Evolutionary conservation across 345 rosid genomes (phyloP).

Genomic region (Brassica napus): Da-Ae NC_063434.1:8296501-8297000

Average conservation of each 20-base stretch:
- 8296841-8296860: conserved; percentile 95
- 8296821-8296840: conserved; percentile 64
- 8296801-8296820: conserved; percentile 56
- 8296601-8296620: conserved; percentile 37
- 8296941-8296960: conserved; percentile 46
- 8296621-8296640: conserved; percentile 50
- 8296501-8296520: conserved; percentile 70
- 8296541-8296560: conserved; percentile 39
- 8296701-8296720: conserved; percentile 92
- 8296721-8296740: conserved; percentile 75
- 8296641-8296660: conserved; percentile 68
- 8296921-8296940: conserved; percentile 59
- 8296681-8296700: conserved; percentile 85
- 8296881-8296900: conserved; percentile 71
- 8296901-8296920: conserved; percentile 54
- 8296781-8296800: background rate
- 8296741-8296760: background rate
- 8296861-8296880: conserved; percentile 54
- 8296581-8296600: background rate
- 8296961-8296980: conserved; percentile 36
- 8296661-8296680: conserved; percentile 76
- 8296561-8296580: background rate
- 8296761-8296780: background rate
- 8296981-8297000: background rate
- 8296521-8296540: conserved; percentile 66